Evolutionary conservation across 805 yeast species (phyloP).

Genomic region (Pichia scutulata): DNA sequence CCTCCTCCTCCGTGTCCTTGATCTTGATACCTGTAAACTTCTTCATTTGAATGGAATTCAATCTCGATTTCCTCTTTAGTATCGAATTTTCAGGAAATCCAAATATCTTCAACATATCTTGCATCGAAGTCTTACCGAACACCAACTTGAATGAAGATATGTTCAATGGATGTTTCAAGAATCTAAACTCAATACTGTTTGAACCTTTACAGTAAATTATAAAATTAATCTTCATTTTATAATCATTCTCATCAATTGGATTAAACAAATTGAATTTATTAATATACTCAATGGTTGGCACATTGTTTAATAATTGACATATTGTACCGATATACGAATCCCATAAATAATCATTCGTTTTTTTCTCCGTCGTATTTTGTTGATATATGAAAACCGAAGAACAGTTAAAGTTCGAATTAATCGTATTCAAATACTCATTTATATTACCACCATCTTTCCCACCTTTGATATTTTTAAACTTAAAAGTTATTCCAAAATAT

Average conservation of each 20-base stretch:
- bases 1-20: too few species aligned
- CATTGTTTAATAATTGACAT: background rate
- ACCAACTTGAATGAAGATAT: conserved; percentile 14
- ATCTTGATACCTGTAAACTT: conserved; percentile 6
- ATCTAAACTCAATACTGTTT: background rate
- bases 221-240: background rate
- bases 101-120: conserved; percentile 36
- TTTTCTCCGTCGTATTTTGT: conserved; percentile 25
- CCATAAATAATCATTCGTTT: background rate
- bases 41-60: conserved; percentile 6
- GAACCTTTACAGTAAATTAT: conserved; percentile 4
- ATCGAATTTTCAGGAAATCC: conserved; percentile 55
- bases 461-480: conserved; percentile 27
- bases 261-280: background rate
- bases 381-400: conserved; percentile 33
- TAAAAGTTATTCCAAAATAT: conserved; percentile 51
- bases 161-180: conserved; percentile 6
- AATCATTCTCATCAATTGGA: background rate
- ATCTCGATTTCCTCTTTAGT: conserved; percentile 27
- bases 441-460: conserved; percentile 5
- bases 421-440: conserved; percentile 21
- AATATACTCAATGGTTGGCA: conserved; percentile 1
- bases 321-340: background rate
- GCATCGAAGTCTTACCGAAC: conserved; percentile 42
- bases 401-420: conserved; percentile 30